These are phyloP conservation scores for Amyloporia xantha DNA, from an alignment of 768 basidiomycete genomes.

Conservation along the genomic window DNA sequence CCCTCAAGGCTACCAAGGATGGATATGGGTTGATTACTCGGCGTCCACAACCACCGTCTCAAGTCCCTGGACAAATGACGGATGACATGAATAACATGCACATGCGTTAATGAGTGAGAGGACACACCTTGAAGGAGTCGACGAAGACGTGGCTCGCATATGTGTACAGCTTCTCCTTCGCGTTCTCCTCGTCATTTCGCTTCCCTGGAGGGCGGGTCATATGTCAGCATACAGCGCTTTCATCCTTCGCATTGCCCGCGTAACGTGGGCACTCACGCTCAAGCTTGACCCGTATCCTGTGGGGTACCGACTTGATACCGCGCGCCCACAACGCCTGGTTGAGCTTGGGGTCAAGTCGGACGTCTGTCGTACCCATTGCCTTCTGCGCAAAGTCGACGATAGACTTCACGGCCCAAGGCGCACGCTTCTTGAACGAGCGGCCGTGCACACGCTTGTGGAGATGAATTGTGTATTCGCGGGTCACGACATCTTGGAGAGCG, in stretches of 20 bases:
- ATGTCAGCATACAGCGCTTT: slow-evolving; percentile 2
- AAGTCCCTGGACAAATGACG: slow-evolving; percentile 52
- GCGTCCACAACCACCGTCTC: slow-evolving; percentile 79
- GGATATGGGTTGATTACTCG: slow-evolving; percentile 41
- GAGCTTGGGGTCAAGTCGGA: slow-evolving; percentile 90
- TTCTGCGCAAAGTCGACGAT: slow-evolving; percentile 88
- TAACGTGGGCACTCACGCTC: slow-evolving; percentile 60
- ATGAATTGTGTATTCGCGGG: slow-evolving; percentile 98
- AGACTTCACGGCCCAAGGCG: slow-evolving; percentile 94
- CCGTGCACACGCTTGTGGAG: slow-evolving; percentile 93
- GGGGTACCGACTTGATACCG: slow-evolving; percentile 92
- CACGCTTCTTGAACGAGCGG: slow-evolving; percentile 94
- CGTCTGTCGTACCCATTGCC: slow-evolving; percentile 93
- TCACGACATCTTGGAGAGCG: slow-evolving; percentile 96
- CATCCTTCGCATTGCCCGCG: too few relatives aligned
- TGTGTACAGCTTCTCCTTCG: slow-evolving; percentile 96
- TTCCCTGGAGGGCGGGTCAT: slow-evolving; percentile 59
- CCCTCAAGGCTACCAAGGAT: slow-evolving; percentile 6
- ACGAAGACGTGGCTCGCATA: slow-evolving; percentile 82
- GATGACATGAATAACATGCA: slow-evolving; percentile 8
- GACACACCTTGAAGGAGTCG: slow-evolving; percentile 73
- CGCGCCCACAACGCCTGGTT: slow-evolving; percentile 95
- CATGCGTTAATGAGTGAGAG: neutral
- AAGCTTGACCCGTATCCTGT: slow-evolving; percentile 86
- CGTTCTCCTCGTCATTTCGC: slow-evolving; percentile 98